Evolutionary conservation across 2,329 filamentous ascomycete genomes (phyloP).

Genomic region (Fonsecaea multimorphosa): DNA sequence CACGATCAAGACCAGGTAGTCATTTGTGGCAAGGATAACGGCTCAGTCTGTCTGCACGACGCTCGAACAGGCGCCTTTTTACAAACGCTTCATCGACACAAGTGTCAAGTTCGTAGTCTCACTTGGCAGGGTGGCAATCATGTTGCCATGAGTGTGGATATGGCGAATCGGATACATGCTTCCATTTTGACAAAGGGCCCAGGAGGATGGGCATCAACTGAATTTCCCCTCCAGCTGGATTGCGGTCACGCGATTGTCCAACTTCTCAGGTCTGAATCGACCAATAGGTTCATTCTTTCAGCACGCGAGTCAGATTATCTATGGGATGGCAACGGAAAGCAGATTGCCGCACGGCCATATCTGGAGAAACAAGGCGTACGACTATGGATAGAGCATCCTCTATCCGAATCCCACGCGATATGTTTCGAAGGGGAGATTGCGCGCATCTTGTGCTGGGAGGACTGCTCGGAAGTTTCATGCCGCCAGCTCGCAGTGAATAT

Average conservation of each 20-base stretch:
- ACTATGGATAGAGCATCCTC: conserved; percentile 2
- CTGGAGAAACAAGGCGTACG: neutral
- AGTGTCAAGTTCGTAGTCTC: neutral
- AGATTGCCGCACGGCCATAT: neutral
- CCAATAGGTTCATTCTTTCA: conserved; percentile 3
- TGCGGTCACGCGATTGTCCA: neutral
- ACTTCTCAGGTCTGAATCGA: neutral
- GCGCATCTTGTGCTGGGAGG: neutral
- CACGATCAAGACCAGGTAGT: conserved; percentile 40
- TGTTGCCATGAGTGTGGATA: neutral
- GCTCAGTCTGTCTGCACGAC: conserved; percentile 45
- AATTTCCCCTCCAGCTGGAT: neutral
- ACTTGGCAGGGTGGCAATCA: neutral
- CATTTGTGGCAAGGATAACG: conserved; percentile 49
- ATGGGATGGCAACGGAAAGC: neutral
- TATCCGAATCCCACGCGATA: neutral
- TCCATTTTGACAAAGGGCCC: neutral
- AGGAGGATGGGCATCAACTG: neutral
- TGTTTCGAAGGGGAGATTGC: conserved; percentile 2
- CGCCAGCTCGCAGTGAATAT: neutral
- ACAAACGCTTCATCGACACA: conserved; percentile 31
- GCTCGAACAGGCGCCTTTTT: conserved; percentile 39
- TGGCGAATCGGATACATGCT: neutral
- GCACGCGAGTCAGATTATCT: neutral
- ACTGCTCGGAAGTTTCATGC: neutral